Evolutionary conservation across 768 basidiomycete species (phyloP).

Genomic region (Calocybe indica): DNA sequence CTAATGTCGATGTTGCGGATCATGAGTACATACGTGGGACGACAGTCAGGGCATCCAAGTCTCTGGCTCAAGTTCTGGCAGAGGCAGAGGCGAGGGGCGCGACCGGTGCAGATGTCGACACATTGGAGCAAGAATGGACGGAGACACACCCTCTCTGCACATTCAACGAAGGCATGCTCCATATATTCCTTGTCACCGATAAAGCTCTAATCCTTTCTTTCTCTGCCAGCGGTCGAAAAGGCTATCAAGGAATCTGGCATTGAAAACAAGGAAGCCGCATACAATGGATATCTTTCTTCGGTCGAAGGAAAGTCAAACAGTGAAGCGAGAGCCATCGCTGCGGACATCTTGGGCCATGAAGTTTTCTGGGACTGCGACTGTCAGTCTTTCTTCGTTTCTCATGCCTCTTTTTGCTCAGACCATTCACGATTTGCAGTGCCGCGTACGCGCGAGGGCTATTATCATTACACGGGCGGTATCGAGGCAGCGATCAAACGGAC

Average conservation of each 20-base stretch:
- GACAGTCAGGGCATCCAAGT: slow-evolving; percentile 34
- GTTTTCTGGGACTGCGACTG: slow-evolving; percentile 91
- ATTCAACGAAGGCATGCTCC: slow-evolving; percentile 69
- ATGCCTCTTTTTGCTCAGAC: neutral
- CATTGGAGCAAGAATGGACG: slow-evolving; percentile 74
- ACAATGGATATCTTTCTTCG: slow-evolving; percentile 52
- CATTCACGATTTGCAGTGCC: slow-evolving; percentile 44
- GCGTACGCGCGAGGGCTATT: slow-evolving; percentile 87
- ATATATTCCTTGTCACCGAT: neutral
- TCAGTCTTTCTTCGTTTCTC: slow-evolving; percentile 27
- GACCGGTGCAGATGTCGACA: slow-evolving; percentile 63
- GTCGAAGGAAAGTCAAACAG: slow-evolving; percentile 62
- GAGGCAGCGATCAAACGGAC: slow-evolving; percentile 81
- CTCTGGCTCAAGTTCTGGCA: slow-evolving; percentile 66
- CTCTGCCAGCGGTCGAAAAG: slow-evolving; percentile 46
- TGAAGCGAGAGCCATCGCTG: slow-evolving; percentile 69
- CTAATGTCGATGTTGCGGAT: slow-evolving; percentile 77
- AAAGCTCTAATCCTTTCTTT: slow-evolving; percentile 1
- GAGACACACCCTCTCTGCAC: slow-evolving; percentile 64
- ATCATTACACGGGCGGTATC: slow-evolving; percentile 79
- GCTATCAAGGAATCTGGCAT: slow-evolving; percentile 48
- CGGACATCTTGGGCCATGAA: slow-evolving; percentile 60
- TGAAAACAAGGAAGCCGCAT: slow-evolving; percentile 47
- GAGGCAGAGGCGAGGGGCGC: slow-evolving; percentile 61
- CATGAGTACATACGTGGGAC: slow-evolving; percentile 75